Base-by-base conservation (phyloP, 805 yeast genomes). In the Ogataea neopini region DNA sequence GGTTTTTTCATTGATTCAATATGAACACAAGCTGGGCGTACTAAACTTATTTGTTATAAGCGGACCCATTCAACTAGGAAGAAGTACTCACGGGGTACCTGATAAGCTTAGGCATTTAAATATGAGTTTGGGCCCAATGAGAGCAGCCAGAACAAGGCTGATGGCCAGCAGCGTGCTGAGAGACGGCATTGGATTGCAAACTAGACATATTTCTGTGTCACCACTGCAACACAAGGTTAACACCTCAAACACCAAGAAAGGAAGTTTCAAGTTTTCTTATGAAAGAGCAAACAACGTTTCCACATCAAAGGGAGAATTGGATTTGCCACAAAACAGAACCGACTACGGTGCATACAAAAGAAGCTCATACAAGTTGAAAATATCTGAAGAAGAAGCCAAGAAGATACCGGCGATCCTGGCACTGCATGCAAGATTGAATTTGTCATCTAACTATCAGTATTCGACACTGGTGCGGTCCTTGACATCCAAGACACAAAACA, bases 391-490 rank as follows among this genome's bases (percentile, higher is more conserved):
- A 20, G 70, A 76, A 15, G 86, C 86, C 3, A 51, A 60, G 3
- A 69, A 79, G 60, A 80, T 89, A 9, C 87, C 96, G 1, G 77
- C 84, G n/a, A 73, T 94, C 45, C 77, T 77, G 30, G 83, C 97
- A 4, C 75, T 92, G 49, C 96, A 88, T 60, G 71, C 86, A 15
- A 81, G 99, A 66, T 72, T 92, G 44, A 67, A 75, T 15, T 74
- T 92, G 44, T 85, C 94, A 6, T 57, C 69, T 19, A 60, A 67
- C 6, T 86, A 79, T 60, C 65, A 81, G 47, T 73, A 76, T 33
- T 74, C 89, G 10, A 81, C 92, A 1, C 74, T 94, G 50, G 91
- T 96, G 1, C 85, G 91, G 61, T 80, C 94, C 36, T 75, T 94
- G 54, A 86, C 91, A 44, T 81, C 90, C 55, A 51, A 66, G 18